phyloP scores from a whole-genome alignment of 73 alveolate species.

The Uronychia setigera region DNA sequence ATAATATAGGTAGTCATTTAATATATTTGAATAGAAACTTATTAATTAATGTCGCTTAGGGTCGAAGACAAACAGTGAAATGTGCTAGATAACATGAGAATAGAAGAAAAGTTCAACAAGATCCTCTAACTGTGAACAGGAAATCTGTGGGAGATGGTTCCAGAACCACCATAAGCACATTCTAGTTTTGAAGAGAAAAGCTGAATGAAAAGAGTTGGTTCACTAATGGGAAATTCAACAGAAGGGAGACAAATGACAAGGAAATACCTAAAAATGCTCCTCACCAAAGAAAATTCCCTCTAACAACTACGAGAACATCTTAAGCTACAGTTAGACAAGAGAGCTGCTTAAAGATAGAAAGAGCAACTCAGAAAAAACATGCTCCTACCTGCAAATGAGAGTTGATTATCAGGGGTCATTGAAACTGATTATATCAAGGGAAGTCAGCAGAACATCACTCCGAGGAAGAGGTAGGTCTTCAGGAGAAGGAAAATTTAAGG shows the following conservation, averaged over 20 bases:
- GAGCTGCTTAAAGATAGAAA: neutral
- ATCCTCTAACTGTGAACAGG: neutral
- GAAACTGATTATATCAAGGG: too few species aligned
- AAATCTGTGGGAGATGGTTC: neutral
- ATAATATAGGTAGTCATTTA: slow-evolving; percentile 60
- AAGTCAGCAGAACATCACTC: too few species aligned
- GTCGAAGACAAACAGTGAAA: neutral
- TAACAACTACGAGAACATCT: neutral
- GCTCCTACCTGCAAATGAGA: too few species aligned
- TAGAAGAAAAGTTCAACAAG: neutral
- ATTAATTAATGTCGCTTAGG: neutral
- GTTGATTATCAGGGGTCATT: too few species aligned
- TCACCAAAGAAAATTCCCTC: neutral
- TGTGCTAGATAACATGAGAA: neutral
- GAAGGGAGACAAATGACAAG: neutral
- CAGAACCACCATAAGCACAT: neutral
- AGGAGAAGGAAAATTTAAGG: too few species aligned
- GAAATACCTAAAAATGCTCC: neutral
- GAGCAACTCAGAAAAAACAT: neutral
- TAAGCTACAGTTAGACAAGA: neutral
- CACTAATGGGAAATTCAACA: neutral
- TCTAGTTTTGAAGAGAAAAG: neutral
- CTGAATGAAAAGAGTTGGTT: neutral
- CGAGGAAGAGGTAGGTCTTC: too few species aligned
- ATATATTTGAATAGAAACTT: neutral